phyloP scores from a whole-genome alignment of 495 filamentous ascomycete species.

The Filosporella fistucella region DNA sequence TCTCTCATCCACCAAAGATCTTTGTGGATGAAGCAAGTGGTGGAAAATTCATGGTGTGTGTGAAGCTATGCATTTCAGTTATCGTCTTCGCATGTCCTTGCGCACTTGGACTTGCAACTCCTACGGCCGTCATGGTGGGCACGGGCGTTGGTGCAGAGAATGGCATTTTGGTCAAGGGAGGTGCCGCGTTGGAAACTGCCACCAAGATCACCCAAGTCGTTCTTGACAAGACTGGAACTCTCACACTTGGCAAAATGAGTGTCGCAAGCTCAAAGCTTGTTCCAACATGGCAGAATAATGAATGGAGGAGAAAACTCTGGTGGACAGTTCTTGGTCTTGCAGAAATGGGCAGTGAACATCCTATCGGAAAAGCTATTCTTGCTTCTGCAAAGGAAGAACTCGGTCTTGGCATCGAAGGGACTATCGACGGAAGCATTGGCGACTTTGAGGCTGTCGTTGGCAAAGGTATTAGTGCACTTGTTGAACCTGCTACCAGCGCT shows the following conservation, averaged over 20 bases:
- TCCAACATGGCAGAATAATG: constrained; percentile 61
- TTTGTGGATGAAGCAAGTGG: constrained; percentile 79
- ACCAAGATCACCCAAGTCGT: constrained; percentile 91
- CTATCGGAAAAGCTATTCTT: constrained; percentile 82
- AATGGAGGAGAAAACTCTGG: constrained; percentile 74
- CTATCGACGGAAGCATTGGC: constrained; percentile 74
- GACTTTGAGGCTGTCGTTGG: constrained; percentile 84
- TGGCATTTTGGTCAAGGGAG: constrained; percentile 95
- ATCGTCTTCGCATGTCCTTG: constrained; percentile 99
- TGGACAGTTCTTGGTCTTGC: constrained; percentile 92
- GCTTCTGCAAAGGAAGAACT: constrained; percentile 68
- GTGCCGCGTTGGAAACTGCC: constrained; percentile 85
- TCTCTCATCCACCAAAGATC: constrained; percentile 77
- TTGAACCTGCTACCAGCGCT: constrained; percentile 66
- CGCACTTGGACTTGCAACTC: constrained; percentile 87
- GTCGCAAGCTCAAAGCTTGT: constrained; percentile 67
- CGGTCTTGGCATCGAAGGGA: constrained; percentile 63
- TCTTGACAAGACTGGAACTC: constrained; percentile 98
- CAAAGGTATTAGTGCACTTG: constrained; percentile 75
- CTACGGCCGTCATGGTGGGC: constrained; percentile 98
- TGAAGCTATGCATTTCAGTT: constrained; percentile 97
- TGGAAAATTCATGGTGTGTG: constrained; percentile 90
- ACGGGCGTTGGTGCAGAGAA: constrained; percentile 96
- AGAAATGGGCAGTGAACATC: constrained; percentile 93
- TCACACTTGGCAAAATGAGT: constrained; percentile 93